Conservation (phyloP, 2,329 filamentous ascomycete genomes). For the Colletotrichum tanaceti region DNA sequence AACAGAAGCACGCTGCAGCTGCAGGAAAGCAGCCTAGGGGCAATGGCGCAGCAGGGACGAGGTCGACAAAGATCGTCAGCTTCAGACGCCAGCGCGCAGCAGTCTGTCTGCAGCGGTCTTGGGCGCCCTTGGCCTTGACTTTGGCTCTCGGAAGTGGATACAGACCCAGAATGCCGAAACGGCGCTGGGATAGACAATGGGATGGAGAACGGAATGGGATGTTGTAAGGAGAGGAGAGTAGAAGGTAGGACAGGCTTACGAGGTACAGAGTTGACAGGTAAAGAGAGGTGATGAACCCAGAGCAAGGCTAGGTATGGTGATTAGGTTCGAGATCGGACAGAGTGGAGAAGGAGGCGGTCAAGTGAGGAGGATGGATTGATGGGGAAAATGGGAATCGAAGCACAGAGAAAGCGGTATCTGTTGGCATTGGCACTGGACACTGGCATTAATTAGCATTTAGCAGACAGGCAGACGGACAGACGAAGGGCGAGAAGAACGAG, state of each 20-base stretch:
- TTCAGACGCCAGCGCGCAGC: slow-evolving; percentile 12
- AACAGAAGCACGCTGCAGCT: not conserved
- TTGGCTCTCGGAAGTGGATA: not conserved
- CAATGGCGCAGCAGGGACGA: slow-evolving; percentile 9
- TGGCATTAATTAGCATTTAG: not conserved
- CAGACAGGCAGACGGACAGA: not conserved
- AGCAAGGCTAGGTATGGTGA: not conserved
- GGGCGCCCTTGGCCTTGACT: slow-evolving; percentile 8
- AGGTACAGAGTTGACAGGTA: not conserved
- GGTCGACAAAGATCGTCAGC: slow-evolving; percentile 18
- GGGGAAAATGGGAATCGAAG: not conserved
- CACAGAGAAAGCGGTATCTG: not conserved
- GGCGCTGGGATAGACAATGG: no score
- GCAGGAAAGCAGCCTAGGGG: slow-evolving; percentile 15
- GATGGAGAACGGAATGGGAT: not conserved
- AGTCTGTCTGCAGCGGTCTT: slow-evolving; percentile 21
- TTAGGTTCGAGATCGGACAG: not conserved
- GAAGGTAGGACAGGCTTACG: not conserved
- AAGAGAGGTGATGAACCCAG: not conserved
- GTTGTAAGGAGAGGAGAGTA: not conserved
- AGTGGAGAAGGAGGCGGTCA: not conserved
- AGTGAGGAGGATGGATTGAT: not conserved
- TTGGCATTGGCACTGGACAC: not conserved
- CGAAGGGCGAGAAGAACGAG: slow-evolving; percentile 6
- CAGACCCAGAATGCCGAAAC: no score